phyloP scores from a whole-genome alignment of 2,329 filamentous ascomycete species.

The Cordyceps farinosa region DNA sequence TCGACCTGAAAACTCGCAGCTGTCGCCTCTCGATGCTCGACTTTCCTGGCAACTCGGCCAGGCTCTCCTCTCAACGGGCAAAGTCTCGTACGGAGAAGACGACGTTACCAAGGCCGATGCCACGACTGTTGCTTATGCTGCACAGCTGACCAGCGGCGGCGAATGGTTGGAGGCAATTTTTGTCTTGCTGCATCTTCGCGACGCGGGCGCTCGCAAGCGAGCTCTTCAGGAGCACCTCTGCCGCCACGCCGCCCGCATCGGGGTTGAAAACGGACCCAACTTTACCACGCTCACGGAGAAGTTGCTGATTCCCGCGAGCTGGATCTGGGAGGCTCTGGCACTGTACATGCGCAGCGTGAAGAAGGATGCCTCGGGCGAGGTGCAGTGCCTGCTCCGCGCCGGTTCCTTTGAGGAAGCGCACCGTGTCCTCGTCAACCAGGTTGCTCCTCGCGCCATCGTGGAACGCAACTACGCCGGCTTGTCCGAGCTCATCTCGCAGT shows the following conservation, averaged over 20 bases:
- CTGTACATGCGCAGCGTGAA: constrained; percentile 72
- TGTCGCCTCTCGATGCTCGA: constrained; percentile 70
- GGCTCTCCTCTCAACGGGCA: constrained; percentile 52
- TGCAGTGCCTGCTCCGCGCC: constrained; percentile 76
- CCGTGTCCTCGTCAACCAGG: constrained; percentile 71
- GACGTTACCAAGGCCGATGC: constrained; percentile 61
- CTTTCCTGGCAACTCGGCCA: constrained; percentile 83
- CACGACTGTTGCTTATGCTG: constrained; percentile 61
- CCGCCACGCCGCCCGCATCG: constrained; percentile 65
- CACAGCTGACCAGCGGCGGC: constrained; percentile 59
- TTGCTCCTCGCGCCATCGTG: constrained; percentile 79
- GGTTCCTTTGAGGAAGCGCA: constrained; percentile 78
- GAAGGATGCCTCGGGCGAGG: constrained; percentile 66
- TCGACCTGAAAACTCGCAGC: constrained; percentile 70
- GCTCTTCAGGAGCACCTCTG: constrained; percentile 71
- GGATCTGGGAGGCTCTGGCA: constrained; percentile 87
- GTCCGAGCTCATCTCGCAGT: constrained; percentile 65
- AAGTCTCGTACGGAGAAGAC: constrained; percentile 50
- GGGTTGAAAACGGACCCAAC: constrained; percentile 51
- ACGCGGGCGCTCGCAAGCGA: constrained; percentile 57
- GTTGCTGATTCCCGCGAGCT: constrained; percentile 67
- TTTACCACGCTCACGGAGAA: constrained; percentile 60
- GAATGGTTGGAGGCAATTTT: constrained; percentile 71
- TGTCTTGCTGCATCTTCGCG: constrained; percentile 72
- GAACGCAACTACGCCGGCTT: constrained; percentile 74